Evolutionary conservation across 1,284 basidiomycete species (phyloP).

Genomic region (Rhizoctonia solani): DNA sequence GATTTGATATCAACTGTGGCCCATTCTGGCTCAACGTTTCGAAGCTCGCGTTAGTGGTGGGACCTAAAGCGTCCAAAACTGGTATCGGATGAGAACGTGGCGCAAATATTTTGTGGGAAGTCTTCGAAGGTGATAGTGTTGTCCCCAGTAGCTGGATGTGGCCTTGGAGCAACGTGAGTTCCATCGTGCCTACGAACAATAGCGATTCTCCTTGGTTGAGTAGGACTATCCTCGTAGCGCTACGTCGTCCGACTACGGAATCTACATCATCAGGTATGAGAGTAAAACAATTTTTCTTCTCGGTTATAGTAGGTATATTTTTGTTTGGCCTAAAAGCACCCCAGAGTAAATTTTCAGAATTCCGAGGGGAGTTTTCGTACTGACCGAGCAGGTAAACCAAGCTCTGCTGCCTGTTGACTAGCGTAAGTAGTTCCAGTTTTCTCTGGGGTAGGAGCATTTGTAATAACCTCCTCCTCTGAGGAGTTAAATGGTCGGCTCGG

Average conservation of each 20-base stretch:
- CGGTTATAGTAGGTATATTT: slow-evolving; percentile 43
- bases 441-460: too few species aligned
- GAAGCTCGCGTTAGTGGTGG: slow-evolving; percentile 19
- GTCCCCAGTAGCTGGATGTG: slow-evolving; percentile 57
- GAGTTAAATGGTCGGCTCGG: slow-evolving; percentile 57
- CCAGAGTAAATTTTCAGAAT: too few species aligned
- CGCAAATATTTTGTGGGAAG: slow-evolving; percentile 59
- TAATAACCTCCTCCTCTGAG: slow-evolving; percentile 51
- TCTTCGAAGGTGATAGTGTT: slow-evolving; percentile 50
- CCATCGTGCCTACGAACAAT: slow-evolving; percentile 62
- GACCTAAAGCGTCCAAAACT: slow-evolving; percentile 47
- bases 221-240: slow-evolving; percentile 43
- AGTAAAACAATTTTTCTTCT: slow-evolving; percentile 53
- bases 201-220: slow-evolving; percentile 55
- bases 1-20: slow-evolving; percentile 25
- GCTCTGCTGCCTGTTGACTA: too few species aligned
- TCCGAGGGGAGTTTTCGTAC: too few species aligned
- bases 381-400: too few species aligned
- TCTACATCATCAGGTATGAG: slow-evolving; percentile 49
- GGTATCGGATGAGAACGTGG: slow-evolving; percentile 71
- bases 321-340: too few species aligned
- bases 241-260: not conserved
- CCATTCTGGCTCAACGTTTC: slow-evolving; percentile 13
- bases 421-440: too few species aligned
- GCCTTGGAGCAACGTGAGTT: slow-evolving; percentile 60